A percentile compares a stretch with the other conserved stretches of the same genome.
Conservation (phyloP, 805 yeast genomes). For the Yarrowia sp. region DNA sequence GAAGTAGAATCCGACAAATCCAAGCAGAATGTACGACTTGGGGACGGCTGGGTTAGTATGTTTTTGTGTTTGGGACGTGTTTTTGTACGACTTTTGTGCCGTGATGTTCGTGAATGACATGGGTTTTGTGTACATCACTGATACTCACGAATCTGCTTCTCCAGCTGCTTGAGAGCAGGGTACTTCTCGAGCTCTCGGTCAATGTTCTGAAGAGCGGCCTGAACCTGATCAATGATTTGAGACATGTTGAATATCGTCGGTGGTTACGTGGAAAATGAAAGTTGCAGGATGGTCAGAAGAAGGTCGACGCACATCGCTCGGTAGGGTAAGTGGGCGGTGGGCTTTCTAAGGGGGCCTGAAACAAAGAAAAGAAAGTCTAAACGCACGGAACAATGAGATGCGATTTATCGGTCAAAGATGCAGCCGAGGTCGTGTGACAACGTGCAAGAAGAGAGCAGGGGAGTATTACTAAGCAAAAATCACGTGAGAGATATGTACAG, state of each 20-base stretch:
- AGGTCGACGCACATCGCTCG: neutral
- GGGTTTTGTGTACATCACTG: too few species aligned
- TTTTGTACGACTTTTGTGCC: too few species aligned
- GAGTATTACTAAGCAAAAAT: neutral
- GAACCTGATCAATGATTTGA: slow-evolving; percentile 26
- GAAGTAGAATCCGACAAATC: slow-evolving; percentile 62
- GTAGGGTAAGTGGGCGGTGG: slow-evolving; percentile 23
- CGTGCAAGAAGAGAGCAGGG: neutral
- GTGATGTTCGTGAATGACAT: neutral
- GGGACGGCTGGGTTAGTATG: slow-evolving; percentile 46
- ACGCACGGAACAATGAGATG: slow-evolving; percentile 9
- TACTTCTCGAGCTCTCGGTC: slow-evolving; percentile 39
- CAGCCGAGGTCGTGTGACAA: slow-evolving; percentile 24
- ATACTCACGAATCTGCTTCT: slow-evolving; percentile 36
- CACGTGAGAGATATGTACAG: neutral
- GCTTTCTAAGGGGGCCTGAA: neutral
- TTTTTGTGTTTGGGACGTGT: neutral
- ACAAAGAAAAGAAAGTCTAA: neutral
- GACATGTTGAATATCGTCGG: slow-evolving; percentile 27
- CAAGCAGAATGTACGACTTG: slow-evolving; percentile 79
- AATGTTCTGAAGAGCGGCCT: slow-evolving; percentile 26
- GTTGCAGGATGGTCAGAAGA: slow-evolving; percentile 5
- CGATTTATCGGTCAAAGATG: neutral
- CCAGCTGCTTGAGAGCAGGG: slow-evolving; percentile 38
- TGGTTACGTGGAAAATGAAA: slow-evolving; percentile 18